Percentiles rank a stretch among this genome's conserved stretches.
Conservation (phyloP, 2,329 filamentous ascomycete genomes). For the Diaporthe citriasiana region DNA sequence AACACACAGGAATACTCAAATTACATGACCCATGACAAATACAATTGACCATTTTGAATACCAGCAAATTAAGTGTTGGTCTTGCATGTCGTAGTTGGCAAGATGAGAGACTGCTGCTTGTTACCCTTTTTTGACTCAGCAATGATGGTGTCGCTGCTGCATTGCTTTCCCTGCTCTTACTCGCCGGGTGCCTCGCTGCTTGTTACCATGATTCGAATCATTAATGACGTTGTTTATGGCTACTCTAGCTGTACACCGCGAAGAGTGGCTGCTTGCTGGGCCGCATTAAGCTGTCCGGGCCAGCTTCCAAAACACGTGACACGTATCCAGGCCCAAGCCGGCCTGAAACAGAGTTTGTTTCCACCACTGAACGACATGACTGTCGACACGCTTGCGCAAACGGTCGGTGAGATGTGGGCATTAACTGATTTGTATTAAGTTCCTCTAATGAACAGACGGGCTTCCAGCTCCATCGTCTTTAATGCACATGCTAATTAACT, state of each 20-base stretch:
- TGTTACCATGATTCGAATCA: too few relatives aligned
- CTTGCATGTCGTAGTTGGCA: background rate
- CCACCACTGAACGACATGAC: conserved; percentile 1
- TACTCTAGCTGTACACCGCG: too few relatives aligned
- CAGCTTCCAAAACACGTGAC: background rate
- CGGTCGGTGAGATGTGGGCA: background rate
- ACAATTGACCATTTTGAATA: background rate
- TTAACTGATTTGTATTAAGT: conserved; percentile 46
- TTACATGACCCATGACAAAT: background rate
- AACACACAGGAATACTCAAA: background rate
- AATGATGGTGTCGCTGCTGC: too few relatives aligned
- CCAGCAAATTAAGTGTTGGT: background rate
- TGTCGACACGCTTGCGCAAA: background rate
- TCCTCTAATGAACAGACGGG: conserved; percentile 44
- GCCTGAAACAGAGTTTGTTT: background rate
- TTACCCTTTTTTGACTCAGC: background rate
- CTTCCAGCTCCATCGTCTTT: conserved; percentile 41
- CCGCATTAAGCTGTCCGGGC: background rate
- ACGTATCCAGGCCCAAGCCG: background rate
- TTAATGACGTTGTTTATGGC: too few relatives aligned
- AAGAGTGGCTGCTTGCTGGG: background rate
- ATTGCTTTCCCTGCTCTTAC: too few relatives aligned
- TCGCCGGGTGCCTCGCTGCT: too few relatives aligned
- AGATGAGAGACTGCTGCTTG: background rate
- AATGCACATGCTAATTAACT: conserved; percentile 43